Evolutionary conservation across 192 early-diverging fungal species (phyloP), one percentile per base, ranked within the genome.

Genomic region (Podila clonocystis): DNA sequence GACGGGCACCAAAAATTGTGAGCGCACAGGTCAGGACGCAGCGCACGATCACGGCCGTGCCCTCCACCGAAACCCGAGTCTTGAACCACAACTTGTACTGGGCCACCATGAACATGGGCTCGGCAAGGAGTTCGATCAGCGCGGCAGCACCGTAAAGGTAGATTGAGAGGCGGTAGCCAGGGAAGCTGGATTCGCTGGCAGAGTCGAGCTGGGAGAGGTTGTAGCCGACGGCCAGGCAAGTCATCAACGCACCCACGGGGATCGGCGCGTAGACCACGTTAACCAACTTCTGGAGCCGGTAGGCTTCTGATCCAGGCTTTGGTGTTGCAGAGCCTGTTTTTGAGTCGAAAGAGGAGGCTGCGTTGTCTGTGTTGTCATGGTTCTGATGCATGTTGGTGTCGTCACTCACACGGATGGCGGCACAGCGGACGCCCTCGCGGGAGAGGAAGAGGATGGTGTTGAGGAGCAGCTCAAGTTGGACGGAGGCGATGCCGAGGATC

Each of bases 361-460:
- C 31, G 38, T 7, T 52, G 30, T 0, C 28, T 62, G 24, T 55
- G 33, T 12, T 63, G n/a, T 20, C 11, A 11, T 65, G 52, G 22
- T 70, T 49, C 15, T 69, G n/a, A n/a, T n/a, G 50, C 1, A 50
- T 61, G 34, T 24, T 50, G 22, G 50, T 49, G 26, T 66, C 67
- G 58, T 78, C 73, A 36, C 86, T 65, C 28, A 87, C 80, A 17
- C 94, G 89, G 60, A 96, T 74, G 9, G 95, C 80, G 0, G 92
- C 94, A 75, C 85, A 91, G 34, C 94, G 86, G 55, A 94, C 89
- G 34, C 91, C 92, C 68, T 95, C 94, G 30, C 98, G 84, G 2
- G 96, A 96, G 15, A 99, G 84, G 85, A 99, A 98, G 45, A 98
- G 80, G 26, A 98, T 92, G 0, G 96, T 96, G n/a, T 94, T 91